Conservation (phyloP, 371 early-diverging fungal species). For the Saksenaea oblongispora region DNA sequence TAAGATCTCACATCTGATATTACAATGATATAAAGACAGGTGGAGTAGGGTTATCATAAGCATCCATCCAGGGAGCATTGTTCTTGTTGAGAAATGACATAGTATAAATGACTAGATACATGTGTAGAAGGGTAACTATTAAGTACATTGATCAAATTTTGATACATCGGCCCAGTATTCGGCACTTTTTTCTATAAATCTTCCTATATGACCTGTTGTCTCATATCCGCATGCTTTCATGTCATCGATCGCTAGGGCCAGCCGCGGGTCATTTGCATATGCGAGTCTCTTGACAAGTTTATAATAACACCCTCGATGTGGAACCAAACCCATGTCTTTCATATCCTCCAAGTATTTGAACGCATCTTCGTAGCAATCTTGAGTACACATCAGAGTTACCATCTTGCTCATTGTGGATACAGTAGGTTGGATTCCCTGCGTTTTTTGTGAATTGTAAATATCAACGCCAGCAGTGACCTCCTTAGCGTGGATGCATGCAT, state of each 20-base stretch:
- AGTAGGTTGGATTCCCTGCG: conserved; percentile 39
- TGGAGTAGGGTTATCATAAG: too few species aligned
- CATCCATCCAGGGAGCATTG: too few species aligned
- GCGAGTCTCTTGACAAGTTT: conserved; percentile 65
- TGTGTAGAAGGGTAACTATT: too few species aligned
- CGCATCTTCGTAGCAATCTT: conserved; percentile 74
- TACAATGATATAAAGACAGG: too few species aligned
- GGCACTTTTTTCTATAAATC: neutral
- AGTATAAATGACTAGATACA: too few species aligned
- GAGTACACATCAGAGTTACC: conserved; percentile 54
- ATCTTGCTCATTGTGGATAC: conserved; percentile 58
- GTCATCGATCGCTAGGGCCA: conserved; percentile 63
- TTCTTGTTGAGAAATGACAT: too few species aligned
- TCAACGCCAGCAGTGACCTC: conserved; percentile 49
- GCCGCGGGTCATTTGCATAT: conserved; percentile 61
- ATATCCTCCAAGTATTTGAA: conserved; percentile 76
- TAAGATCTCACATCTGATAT: too few species aligned
- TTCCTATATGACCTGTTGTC: conserved; percentile 13
- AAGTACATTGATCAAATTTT: neutral
- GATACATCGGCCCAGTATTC: neutral
- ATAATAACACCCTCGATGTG: conserved; percentile 59
- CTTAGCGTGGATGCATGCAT: conserved; percentile 53
- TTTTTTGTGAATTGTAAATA: conserved; percentile 42
- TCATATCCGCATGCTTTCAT: conserved; percentile 67
- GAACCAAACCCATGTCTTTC: conserved; percentile 62